phyloP scores from a whole-genome alignment of 2,329 filamentous ascomycete species.

The Chalara sp. region DNA sequence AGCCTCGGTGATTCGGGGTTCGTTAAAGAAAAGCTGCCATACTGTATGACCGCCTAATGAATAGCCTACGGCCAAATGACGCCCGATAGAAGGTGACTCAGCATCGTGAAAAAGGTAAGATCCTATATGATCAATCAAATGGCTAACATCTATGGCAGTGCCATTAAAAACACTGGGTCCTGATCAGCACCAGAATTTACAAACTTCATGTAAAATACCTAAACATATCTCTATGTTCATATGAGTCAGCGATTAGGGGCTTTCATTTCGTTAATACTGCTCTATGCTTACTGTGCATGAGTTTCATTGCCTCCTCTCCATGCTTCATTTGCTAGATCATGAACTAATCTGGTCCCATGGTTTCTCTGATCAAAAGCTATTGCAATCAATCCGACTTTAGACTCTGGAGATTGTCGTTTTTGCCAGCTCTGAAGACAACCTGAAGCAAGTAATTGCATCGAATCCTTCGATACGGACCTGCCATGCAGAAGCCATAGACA shows the following conservation, averaged over 20 bases:
- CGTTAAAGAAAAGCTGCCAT: constrained; percentile 76
- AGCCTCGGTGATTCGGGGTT: constrained; percentile 70
- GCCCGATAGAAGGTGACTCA: constrained; percentile 39
- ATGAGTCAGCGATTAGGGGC: neutral
- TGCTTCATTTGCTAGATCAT: constrained; percentile 62
- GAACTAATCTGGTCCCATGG: constrained; percentile 69
- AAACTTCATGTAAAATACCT: constrained; percentile 11
- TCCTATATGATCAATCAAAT: constrained; percentile 71
- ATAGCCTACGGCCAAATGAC: constrained; percentile 73
- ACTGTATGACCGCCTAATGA: constrained; percentile 82
- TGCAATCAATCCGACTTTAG: constrained; percentile 57
- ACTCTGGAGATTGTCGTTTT: constrained; percentile 26
- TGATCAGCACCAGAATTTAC: neutral
- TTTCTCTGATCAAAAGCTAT: constrained; percentile 90
- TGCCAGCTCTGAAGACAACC: constrained; percentile 65
- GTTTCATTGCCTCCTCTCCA: constrained; percentile 68
- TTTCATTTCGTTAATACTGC: no score
- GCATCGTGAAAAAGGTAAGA: constrained; percentile 60
- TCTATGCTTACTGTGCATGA: constrained; percentile 57
- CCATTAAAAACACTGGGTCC: constrained; percentile 53
- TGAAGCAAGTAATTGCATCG: constrained; percentile 71
- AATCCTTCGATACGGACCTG: constrained; percentile 60
- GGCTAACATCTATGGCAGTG: constrained; percentile 67
- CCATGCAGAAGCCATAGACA: constrained; percentile 92
- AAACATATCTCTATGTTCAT: constrained; percentile 68